Evolutionary conservation across 371 early-diverging fungal species (phyloP).

Genomic region (Mucor circinelloides): DNA sequence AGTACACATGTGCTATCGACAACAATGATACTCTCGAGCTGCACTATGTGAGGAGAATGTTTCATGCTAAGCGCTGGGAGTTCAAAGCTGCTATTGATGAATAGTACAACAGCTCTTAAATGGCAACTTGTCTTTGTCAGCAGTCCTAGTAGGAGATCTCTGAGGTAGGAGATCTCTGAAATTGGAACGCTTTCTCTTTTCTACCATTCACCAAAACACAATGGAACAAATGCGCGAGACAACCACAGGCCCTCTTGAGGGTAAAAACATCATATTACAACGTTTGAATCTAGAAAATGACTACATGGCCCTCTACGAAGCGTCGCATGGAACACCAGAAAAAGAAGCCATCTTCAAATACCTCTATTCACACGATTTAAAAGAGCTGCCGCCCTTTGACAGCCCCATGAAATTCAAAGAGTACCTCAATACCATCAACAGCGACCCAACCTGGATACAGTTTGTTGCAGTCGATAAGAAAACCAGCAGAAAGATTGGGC

Average conservation of each 20-base stretch:
- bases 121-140: not conserved
- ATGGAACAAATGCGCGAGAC: not conserved
- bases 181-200: not conserved
- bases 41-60: no score
- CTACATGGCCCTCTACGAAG: not conserved
- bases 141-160: not conserved
- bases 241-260: not conserved
- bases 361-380: not conserved
- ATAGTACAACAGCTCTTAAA: no score
- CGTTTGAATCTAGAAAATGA: conserved; percentile 9
- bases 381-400: not conserved
- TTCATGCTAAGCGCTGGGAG: no score
- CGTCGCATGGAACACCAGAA: conserved; percentile 5
- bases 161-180: not conserved
- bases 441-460: not conserved
- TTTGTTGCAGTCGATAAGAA: not conserved
- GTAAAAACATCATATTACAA: conserved; percentile 8
- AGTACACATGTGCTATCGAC: no score
- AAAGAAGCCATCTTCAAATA: conserved; percentile 4
- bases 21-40: no score
- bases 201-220: not conserved
- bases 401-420: not conserved
- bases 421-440: not conserved
- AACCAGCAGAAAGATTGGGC: not conserved
- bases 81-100: not conserved